phyloP scores from a whole-genome alignment of 805 yeast genomes.

The Candida piceae region DNA sequence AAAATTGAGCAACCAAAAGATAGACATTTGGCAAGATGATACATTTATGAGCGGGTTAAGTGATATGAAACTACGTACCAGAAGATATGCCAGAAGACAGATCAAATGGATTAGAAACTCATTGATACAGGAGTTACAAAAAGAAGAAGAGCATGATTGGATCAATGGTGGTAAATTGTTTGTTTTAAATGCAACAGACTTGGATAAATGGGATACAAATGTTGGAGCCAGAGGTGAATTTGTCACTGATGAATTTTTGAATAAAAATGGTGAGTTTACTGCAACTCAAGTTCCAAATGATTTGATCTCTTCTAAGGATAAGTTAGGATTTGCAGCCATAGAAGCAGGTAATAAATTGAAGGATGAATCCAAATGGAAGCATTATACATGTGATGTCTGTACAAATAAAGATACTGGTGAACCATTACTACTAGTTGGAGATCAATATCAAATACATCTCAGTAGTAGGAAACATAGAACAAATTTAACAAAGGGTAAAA shows the following conservation, averaged over 20 bases:
- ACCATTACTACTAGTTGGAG: slow-evolving; percentile 65
- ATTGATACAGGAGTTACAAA: slow-evolving; percentile 53
- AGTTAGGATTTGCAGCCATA: slow-evolving; percentile 8
- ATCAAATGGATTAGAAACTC: slow-evolving; percentile 84
- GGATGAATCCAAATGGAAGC: slow-evolving; percentile 50
- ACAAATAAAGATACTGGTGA: slow-evolving; percentile 43
- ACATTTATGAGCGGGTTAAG: slow-evolving; percentile 47
- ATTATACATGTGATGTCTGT: slow-evolving; percentile 64
- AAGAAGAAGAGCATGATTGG: slow-evolving; percentile 40
- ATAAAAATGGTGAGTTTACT: slow-evolving; percentile 2
- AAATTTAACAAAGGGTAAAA: slow-evolving; percentile 41
- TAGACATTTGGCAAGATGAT: slow-evolving; percentile 8
- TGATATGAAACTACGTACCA: slow-evolving; percentile 76
- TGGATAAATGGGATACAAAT: slow-evolving; percentile 50
- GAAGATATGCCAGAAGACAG: slow-evolving; percentile 84
- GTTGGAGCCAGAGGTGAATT: slow-evolving; percentile 53
- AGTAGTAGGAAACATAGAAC: slow-evolving; percentile 63
- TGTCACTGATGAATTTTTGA: slow-evolving; percentile 36
- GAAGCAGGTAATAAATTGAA: not conserved
- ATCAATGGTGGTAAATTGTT: slow-evolving; percentile 61
- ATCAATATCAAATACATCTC: slow-evolving; percentile 64
- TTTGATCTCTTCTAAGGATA: slow-evolving; percentile 5
- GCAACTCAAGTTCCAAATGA: slow-evolving; percentile 15
- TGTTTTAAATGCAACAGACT: slow-evolving; percentile 72
- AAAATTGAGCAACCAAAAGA: slow-evolving; percentile 27